These are phyloP conservation scores for Nitzschia sp. DNA, from an alignment of 108 stramenopile species.

Conservation along the genomic window DNA sequence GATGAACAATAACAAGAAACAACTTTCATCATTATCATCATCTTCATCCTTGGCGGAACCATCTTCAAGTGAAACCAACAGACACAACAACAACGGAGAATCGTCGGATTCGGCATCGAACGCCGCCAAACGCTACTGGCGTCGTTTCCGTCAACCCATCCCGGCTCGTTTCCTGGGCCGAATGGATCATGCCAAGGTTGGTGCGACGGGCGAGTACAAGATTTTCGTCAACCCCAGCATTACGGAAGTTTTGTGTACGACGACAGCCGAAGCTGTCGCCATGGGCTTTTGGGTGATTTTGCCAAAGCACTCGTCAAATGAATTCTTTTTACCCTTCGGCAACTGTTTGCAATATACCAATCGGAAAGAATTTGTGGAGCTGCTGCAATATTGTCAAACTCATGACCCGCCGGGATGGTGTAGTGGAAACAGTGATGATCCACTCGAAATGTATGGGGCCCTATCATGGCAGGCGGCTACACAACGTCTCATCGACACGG, in stretches of 20 bases:
- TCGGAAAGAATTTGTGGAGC: constrained; percentile 52
- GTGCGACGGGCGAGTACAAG: constrained; percentile 46
- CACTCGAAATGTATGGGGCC: constrained; percentile 14
- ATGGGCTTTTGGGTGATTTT: constrained; percentile 87
- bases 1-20: not conserved
- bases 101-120: not conserved
- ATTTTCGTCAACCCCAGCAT: constrained; percentile 80
- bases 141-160: constrained; percentile 39
- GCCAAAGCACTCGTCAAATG: constrained; percentile 74
- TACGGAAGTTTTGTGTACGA: constrained; percentile 86
- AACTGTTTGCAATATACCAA: constrained; percentile 71
- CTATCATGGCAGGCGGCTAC: constrained; percentile 85
- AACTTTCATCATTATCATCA: not conserved
- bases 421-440: not conserved
- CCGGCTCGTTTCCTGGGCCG: constrained; percentile 69
- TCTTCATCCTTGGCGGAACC: not conserved
- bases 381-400: constrained; percentile 51
- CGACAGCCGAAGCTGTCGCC: constrained; percentile 84
- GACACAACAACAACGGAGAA: not conserved
- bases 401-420: constrained; percentile 50
- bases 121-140: constrained; percentile 7
- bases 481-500: constrained; percentile 56
- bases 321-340: constrained; percentile 72
- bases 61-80: not conserved
- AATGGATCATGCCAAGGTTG: constrained; percentile 57